These are phyloP conservation scores for Chytriomyces sp. DNA, from an alignment of 192 early-diverging fungal species.

Conservation along the genomic window DNA sequence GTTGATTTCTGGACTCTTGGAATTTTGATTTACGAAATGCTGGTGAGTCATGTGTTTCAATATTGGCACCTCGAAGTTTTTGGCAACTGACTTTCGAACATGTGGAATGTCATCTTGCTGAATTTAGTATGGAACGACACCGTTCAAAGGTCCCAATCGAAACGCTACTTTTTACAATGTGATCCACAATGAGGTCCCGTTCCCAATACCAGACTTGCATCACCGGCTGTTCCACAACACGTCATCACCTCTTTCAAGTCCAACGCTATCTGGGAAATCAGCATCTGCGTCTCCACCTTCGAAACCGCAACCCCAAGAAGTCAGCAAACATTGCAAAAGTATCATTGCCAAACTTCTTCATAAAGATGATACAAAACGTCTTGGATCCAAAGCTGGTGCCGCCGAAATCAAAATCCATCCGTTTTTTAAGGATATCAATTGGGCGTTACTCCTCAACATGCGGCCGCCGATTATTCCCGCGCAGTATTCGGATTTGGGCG, in stretches of 20 bases:
- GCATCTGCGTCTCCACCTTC: not conserved
- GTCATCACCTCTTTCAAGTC: not conserved
- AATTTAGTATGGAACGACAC: constrained; percentile 80
- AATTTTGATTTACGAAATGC: constrained; percentile 97
- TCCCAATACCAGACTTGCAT: constrained; percentile 54
- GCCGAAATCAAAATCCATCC: constrained; percentile 90
- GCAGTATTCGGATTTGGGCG: constrained; percentile 11
- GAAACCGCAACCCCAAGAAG: constrained; percentile 11
- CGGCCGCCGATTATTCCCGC: constrained; percentile 65
- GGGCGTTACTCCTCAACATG: constrained; percentile 87
- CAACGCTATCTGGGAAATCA: not conserved
- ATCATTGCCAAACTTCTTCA: constrained; percentile 82
- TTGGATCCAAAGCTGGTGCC: constrained; percentile 89
- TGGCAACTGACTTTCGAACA: not conserved
- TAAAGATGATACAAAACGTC: constrained; percentile 86
- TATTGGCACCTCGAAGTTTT: not conserved
- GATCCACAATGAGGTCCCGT: constrained; percentile 76
- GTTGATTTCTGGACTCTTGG: constrained; percentile 99
- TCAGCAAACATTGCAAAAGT: constrained; percentile 62
- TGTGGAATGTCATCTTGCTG: constrained; percentile 1
- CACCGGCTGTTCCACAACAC: constrained; percentile 14
- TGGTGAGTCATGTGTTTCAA: no score
- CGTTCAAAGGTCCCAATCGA: constrained; percentile 91
- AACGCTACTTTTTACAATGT: constrained; percentile 89
- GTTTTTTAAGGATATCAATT: constrained; percentile 89